Conservation (phyloP, 2,329 filamentous ascomycete genomes). For the Phyllosticta ampelicida region DNA sequence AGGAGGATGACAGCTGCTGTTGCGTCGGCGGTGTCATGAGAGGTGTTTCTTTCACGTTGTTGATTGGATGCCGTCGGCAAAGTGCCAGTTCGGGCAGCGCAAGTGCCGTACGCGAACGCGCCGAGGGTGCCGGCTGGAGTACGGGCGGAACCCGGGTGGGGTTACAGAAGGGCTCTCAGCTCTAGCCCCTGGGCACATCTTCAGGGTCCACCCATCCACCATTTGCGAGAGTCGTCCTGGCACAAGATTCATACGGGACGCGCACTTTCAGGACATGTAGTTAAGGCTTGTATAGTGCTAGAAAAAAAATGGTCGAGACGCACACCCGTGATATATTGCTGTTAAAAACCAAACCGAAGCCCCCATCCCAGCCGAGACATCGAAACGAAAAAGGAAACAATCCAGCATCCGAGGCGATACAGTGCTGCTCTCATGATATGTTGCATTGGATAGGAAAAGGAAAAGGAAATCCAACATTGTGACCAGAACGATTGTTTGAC, state of each 20-base stretch:
- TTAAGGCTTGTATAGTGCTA: not conserved
- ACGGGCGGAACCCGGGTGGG: not conserved
- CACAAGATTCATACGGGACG: not conserved
- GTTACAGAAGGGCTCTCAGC: not conserved
- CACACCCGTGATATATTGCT: not conserved
- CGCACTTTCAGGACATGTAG: not conserved
- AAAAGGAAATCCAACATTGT: not conserved
- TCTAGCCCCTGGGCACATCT: not conserved
- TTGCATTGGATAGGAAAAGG: not conserved
- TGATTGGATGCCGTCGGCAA: not conserved
- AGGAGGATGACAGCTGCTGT: not conserved
- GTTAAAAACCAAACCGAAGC: not conserved
- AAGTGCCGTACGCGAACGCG: not conserved
- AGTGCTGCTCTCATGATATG: not conserved
- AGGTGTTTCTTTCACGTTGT: not conserved
- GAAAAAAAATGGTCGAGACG: not conserved
- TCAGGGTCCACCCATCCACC: not conserved
- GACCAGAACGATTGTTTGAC: not conserved
- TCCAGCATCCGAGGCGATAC: not conserved
- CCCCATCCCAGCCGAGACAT: not conserved
- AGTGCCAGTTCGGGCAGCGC: not conserved
- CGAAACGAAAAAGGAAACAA: not conserved
- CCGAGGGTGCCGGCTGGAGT: not conserved
- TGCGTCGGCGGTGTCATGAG: slow-evolving; percentile 16
- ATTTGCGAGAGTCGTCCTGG: not conserved